phyloP scores from a whole-genome alignment of 208 protist genomes.

The Acanthamoeba royreba region DNA sequence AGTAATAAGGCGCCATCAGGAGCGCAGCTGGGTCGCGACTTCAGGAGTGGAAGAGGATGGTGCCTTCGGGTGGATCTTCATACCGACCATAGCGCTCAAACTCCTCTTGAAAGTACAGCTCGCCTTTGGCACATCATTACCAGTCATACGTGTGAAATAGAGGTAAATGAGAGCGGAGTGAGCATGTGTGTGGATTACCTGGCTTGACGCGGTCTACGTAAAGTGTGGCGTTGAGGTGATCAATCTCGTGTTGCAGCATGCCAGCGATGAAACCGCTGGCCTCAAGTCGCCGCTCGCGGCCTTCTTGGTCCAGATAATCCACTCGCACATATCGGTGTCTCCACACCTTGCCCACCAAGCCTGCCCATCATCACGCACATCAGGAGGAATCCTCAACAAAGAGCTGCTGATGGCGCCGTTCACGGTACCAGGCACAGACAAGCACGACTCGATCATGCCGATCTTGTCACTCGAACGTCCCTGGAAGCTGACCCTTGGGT shows the following conservation, averaged over 20 bases:
- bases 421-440: background rate
- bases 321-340: background rate
- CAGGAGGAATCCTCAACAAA: background rate
- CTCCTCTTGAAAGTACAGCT: background rate
- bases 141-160: too few species aligned
- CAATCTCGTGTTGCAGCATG: conserved; percentile 36
- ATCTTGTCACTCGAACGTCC: background rate
- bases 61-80: background rate
- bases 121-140: too few species aligned
- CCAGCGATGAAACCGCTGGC: background rate
- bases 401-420: background rate
- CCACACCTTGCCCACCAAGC: conserved; percentile 22
- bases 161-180: background rate
- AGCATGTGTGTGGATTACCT: background rate
- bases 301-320: conserved; percentile 8
- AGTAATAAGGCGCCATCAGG: too few species aligned
- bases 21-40: too few species aligned
- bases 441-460: background rate
- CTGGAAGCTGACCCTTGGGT: conserved; percentile 9
- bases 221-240: background rate
- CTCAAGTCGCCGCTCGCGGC: background rate
- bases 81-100: background rate
- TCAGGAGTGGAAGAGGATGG: background rate
- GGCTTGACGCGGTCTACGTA: conserved; percentile 36
- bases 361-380: background rate